Evolutionary conservation across 2,329 filamentous ascomycete species (phyloP).

Genomic region (Setomelanomma holmii): DNA sequence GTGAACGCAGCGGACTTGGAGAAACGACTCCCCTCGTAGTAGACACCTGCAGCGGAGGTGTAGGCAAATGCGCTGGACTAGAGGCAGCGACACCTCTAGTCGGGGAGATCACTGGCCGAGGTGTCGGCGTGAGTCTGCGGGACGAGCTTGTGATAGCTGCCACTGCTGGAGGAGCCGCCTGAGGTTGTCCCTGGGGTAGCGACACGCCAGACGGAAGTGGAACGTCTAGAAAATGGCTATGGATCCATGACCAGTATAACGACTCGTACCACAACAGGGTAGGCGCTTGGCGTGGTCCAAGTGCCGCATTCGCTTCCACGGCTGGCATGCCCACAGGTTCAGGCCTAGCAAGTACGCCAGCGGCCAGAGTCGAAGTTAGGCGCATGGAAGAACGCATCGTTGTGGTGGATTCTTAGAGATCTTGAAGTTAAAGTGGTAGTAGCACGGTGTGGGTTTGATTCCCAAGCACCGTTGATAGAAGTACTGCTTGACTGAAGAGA

Average conservation of each 20-base stretch:
- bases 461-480: not conserved
- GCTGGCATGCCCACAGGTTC: not conserved
- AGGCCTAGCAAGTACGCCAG: not conserved
- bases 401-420: not conserved
- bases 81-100: no score
- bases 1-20: not conserved
- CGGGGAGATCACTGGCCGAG: no score
- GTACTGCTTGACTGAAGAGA: not conserved
- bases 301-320: not conserved
- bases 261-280: not conserved
- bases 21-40: not conserved
- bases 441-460: not conserved
- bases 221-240: not conserved
- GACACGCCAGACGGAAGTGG: no score
- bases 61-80: not conserved
- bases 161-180: not conserved
- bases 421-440: not conserved
- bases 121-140: not conserved
- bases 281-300: not conserved
- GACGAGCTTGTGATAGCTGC: no score
- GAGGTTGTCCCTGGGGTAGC: not conserved
- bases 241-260: not conserved
- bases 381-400: not conserved
- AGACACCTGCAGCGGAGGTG: not conserved
- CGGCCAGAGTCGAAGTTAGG: not conserved